Base-by-base conservation (phyloP, 805 yeast species). In the Cyberlindnera amylophila region DNA sequence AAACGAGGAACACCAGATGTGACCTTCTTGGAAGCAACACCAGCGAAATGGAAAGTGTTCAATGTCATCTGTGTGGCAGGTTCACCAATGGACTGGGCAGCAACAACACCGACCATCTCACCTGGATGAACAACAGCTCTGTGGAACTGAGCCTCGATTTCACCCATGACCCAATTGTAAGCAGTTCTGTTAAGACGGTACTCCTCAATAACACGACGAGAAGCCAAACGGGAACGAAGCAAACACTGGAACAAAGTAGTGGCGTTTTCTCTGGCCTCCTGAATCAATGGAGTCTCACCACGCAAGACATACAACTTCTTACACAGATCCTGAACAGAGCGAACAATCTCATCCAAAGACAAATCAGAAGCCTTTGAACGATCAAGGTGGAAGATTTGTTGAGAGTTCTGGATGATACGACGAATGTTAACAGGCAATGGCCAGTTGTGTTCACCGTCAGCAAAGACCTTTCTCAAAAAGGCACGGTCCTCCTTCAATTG, bases 1-100 rank as follows among this genome's bases (percentile, higher is more conserved):
- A 90, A 77, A 76, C 97, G 95, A 47, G 97, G 97, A 61, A 89
- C 96, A 79, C 96, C 96, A 52, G 91, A 78, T 3, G 96, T 89
- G 50, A 89, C 96, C 65, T 89, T 89, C 82, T 88, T 89, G 3
- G 96, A 86, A 27, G 96, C 89, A 46, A 89, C 96, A 82, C 96
- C 96, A 14, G 96, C 96, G 72, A 87, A 89, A 72, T 89, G 96
- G 90, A 89, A 90, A 55, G 97, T 90, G 61, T 90, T 90, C 67
- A 90, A 75, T 3, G 97, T 90, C 97, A 90, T 90, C 67, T 90
- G 97, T 26, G 97, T 90, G 32, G 97, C 96, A 39, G 97, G 97
- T 64, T 90, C 97, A 72, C 97, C 97, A 68, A 90, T 90, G 29
- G 96, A 88, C 71, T 90, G 97, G 2, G 97, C 96, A 40, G 97